Evolutionary conservation across 768 basidiomycete species (phyloP).

Genomic region (Boletus vinaceobasis): DNA sequence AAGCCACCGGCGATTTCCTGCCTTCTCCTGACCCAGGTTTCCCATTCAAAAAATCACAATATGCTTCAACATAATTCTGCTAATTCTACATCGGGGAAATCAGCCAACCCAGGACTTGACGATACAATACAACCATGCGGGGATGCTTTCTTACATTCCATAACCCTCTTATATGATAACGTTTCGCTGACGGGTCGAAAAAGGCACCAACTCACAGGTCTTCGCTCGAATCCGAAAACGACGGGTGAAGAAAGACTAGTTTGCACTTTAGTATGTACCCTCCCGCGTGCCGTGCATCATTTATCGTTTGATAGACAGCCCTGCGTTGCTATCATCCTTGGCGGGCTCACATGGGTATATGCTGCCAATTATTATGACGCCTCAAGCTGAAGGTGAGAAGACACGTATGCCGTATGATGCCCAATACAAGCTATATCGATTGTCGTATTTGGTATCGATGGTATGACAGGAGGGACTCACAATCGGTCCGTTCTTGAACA

Average conservation of each 20-base stretch:
- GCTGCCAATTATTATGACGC: background rate
- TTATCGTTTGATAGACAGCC: conserved; percentile 1
- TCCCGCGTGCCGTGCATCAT: conserved; percentile 6
- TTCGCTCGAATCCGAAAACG: conserved; percentile 7
- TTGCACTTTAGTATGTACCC: background rate
- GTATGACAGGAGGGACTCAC: conserved; percentile 16
- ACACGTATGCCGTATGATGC: conserved; percentile 18
- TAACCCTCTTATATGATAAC: conserved; percentile 9
- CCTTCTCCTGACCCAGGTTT: conserved; percentile 2
- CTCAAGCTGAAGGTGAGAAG: conserved; percentile 13
- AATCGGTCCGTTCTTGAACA: conserved; percentile 8
- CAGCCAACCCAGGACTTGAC: background rate
- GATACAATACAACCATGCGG: conserved; percentile 24
- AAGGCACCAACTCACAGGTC: conserved; percentile 13
- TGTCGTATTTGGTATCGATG: conserved; percentile 17
- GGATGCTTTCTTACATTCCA: conserved; percentile 12
- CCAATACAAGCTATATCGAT: conserved; percentile 26
- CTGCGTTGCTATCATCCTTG: background rate
- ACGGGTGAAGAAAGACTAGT: conserved; percentile 4
- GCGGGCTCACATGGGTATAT: background rate
- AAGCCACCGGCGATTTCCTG: conserved; percentile 1
- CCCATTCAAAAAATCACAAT: conserved; percentile 2
- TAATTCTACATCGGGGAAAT: background rate
- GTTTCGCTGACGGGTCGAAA: conserved; percentile 4
- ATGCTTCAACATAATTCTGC: background rate